Conservation (phyloP, 257 asterid genomes). For the Scutellaria baicalensis region DNA sequence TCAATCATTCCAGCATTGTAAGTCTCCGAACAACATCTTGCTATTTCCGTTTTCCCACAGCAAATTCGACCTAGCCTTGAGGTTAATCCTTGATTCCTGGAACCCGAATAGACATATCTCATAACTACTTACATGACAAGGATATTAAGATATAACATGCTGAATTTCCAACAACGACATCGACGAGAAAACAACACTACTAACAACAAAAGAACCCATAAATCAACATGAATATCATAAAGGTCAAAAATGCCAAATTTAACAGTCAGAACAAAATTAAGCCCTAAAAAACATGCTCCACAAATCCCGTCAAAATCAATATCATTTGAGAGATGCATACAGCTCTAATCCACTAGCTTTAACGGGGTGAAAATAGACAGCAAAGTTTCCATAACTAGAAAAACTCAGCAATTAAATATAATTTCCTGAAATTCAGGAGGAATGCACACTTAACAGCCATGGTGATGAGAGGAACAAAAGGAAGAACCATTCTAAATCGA, state of each 20-base stretch:
- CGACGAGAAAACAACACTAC: neutral
- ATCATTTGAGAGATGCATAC: neutral
- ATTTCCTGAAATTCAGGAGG: neutral
- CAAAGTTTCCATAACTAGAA: neutral
- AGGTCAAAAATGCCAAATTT: neutral
- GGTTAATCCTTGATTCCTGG: conserved; percentile 44
- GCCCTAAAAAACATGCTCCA: neutral
- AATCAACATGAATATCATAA: neutral
- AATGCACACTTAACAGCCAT: neutral
- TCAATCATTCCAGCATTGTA: conserved; percentile 19
- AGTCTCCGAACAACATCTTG: conserved; percentile 19
- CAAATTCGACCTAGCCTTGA: conserved; percentile 26
- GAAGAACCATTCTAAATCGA: neutral
- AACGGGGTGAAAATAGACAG: neutral
- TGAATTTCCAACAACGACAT: neutral
- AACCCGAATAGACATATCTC: conserved; percentile 14
- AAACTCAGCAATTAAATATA: neutral
- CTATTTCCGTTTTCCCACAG: conserved; percentile 28
- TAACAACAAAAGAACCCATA: neutral
- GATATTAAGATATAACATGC: neutral
- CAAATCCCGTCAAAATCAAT: neutral
- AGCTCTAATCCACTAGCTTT: neutral
- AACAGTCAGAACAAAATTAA: neutral
- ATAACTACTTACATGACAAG: neutral
- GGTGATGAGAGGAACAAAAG: neutral